Conservation (phyloP, 2,329 filamentous ascomycete genomes). For the Hymenoscyphus albidus region DNA sequence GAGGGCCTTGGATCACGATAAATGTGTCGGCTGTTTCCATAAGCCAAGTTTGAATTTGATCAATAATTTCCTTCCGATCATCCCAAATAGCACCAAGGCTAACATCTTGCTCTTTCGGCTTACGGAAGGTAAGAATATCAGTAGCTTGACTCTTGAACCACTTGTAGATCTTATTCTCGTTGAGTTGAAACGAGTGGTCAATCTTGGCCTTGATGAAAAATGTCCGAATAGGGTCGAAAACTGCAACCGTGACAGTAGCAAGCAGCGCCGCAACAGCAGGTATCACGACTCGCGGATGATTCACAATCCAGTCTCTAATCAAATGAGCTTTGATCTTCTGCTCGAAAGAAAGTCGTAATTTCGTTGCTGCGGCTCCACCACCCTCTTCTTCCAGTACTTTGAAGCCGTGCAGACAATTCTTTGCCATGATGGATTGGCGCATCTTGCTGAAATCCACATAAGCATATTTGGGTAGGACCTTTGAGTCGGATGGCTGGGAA, state of each 20-base stretch:
- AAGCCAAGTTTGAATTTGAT: constrained; percentile 79
- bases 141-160: constrained; percentile 76
- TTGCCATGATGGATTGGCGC: constrained; percentile 32
- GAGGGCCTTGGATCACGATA: constrained; percentile 87
- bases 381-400: constrained; percentile 64
- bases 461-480: constrained; percentile 75
- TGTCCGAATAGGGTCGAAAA: constrained; percentile 92
- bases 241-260: constrained; percentile 75
- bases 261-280: constrained; percentile 76
- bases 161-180: constrained; percentile 68
- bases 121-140: constrained; percentile 59
- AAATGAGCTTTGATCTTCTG: constrained; percentile 71
- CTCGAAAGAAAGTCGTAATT: constrained; percentile 80
- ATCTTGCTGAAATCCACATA: constrained; percentile 71
- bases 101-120: constrained; percentile 57
- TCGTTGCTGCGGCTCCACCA: constrained; percentile 71
- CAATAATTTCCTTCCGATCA: constrained; percentile 77
- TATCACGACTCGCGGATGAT: constrained; percentile 83
- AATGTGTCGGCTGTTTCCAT: constrained; percentile 88
- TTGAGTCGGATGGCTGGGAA: constrained; percentile 82
- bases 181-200: constrained; percentile 69
- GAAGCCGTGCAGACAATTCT: constrained; percentile 76
- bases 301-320: constrained; percentile 82
- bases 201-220: constrained; percentile 90
- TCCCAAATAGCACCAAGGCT: constrained; percentile 78